phyloP scores from a whole-genome alignment of 371 early-diverging fungal genomes.

The Circinella minor region DNA sequence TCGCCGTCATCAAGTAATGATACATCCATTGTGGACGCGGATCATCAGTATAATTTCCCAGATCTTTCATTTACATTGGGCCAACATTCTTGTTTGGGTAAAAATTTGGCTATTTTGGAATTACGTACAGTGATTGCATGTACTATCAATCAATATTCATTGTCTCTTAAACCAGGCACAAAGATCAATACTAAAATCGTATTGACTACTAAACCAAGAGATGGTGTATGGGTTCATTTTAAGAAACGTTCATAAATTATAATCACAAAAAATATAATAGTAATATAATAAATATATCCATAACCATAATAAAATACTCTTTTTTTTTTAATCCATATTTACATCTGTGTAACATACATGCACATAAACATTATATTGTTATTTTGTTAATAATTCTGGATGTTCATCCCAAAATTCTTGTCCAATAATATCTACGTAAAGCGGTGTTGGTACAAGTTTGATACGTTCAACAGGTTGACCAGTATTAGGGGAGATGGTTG shows the following conservation, averaged over 20 bases:
- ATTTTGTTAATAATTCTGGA: slow-evolving; percentile 33
- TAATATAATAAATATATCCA: background rate
- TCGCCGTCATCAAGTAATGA: background rate
- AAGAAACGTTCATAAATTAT: slow-evolving; percentile 12
- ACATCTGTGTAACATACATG: no score
- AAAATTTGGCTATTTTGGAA: slow-evolving; percentile 51
- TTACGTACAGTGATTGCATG: slow-evolving; percentile 48
- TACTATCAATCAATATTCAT: slow-evolving; percentile 41
- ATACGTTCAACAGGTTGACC: slow-evolving; percentile 36
- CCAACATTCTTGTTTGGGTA: slow-evolving; percentile 50
- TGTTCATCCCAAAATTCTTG: slow-evolving; percentile 80
- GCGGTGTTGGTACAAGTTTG: slow-evolving; percentile 51
- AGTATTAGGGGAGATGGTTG: slow-evolving; percentile 40
- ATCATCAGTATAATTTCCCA: slow-evolving; percentile 46
- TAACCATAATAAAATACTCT: no score
- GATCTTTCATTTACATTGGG: slow-evolving; percentile 52
- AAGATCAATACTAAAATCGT: slow-evolving; percentile 48
- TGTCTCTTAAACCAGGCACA: slow-evolving; percentile 31
- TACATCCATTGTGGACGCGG: slow-evolving; percentile 26
- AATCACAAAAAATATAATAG: background rate
- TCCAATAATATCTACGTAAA: slow-evolving; percentile 87
- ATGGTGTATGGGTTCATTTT: slow-evolving; percentile 52
- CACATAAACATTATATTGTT: background rate
- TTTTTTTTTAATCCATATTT: no score
- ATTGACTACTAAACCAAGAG: slow-evolving; percentile 48